These are phyloP conservation scores for Hypoxylon sp. DNA, from an alignment of 2,329 filamentous ascomycete genomes.

Conservation along the genomic window DNA sequence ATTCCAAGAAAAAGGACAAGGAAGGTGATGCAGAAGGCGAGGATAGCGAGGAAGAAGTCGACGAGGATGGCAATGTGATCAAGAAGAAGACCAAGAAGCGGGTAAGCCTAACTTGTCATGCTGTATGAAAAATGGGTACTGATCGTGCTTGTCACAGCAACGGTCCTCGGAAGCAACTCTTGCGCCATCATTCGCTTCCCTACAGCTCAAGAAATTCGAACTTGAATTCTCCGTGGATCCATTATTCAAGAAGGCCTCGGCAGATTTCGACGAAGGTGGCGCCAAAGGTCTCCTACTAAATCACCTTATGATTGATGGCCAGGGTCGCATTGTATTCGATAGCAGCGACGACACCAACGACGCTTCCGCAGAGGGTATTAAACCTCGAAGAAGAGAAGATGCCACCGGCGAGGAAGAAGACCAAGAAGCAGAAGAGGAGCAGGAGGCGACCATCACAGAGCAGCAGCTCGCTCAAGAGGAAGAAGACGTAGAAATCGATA, in stretches of 20 bases:
- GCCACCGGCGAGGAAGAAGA: slow-evolving; percentile 57
- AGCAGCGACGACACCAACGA: slow-evolving; percentile 89
- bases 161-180: slow-evolving; percentile 94
- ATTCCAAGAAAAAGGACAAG: slow-evolving; percentile 79
- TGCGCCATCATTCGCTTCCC: slow-evolving; percentile 85
- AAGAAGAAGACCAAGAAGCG: slow-evolving; percentile 80
- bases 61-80: slow-evolving; percentile 71
- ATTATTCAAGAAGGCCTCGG: slow-evolving; percentile 98
- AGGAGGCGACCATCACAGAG: slow-evolving; percentile 57
- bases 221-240: slow-evolving; percentile 97
- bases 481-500: slow-evolving; percentile 82
- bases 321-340: slow-evolving; percentile 96
- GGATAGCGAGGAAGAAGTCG: slow-evolving; percentile 73
- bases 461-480: slow-evolving; percentile 63
- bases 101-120: slow-evolving; percentile 62
- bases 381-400: slow-evolving; percentile 56
- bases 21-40: slow-evolving; percentile 77
- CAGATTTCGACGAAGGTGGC: slow-evolving; percentile 97
- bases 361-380: slow-evolving; percentile 59
- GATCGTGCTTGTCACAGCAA: slow-evolving; percentile 62
- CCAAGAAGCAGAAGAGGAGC: slow-evolving; percentile 58
- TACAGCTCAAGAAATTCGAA: slow-evolving; percentile 98
- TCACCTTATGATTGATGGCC: slow-evolving; percentile 93
- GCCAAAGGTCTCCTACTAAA: slow-evolving; percentile 96
- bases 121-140: slow-evolving; percentile 28